Conservation (phyloP, 257 asterid genomes). For the Jacaranda mimosifolia region DNA sequence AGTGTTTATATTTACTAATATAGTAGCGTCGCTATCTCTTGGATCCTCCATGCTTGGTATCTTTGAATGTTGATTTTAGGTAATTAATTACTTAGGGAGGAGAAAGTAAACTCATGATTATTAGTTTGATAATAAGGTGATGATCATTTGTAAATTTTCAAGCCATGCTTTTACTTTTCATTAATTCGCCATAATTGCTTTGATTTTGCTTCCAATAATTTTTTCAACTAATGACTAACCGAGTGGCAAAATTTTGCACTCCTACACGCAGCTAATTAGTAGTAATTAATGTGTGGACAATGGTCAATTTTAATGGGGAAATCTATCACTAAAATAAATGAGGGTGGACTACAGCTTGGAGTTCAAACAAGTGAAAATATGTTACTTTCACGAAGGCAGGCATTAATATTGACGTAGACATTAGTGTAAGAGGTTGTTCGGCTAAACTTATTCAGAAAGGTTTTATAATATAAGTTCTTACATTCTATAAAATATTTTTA, state of each 20-base stretch:
- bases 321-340: background rate
- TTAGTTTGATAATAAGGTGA: conserved; percentile 15
- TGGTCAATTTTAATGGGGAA: background rate
- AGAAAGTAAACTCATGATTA: background rate
- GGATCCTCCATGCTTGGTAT: conserved; percentile 12
- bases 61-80: conserved; percentile 25
- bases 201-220: background rate
- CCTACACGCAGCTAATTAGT: background rate
- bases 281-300: background rate
- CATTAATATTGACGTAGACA: background rate
- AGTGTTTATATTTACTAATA: background rate
- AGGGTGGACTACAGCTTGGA: background rate
- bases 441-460: too few relatives aligned
- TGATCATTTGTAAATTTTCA: background rate
- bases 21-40: background rate
- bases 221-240: background rate
- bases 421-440: too few relatives aligned
- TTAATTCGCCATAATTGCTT: conserved; percentile 25
- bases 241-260: background rate
- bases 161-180: conserved; percentile 20
- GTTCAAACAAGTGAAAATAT: background rate
- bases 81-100: background rate
- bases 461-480: too few relatives aligned
- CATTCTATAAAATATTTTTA: too few relatives aligned
- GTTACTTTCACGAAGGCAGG: background rate